Evolutionary conservation across 257 asterid genomes (phyloP).

Genomic region (Fraxinus cuspidata): DNA sequence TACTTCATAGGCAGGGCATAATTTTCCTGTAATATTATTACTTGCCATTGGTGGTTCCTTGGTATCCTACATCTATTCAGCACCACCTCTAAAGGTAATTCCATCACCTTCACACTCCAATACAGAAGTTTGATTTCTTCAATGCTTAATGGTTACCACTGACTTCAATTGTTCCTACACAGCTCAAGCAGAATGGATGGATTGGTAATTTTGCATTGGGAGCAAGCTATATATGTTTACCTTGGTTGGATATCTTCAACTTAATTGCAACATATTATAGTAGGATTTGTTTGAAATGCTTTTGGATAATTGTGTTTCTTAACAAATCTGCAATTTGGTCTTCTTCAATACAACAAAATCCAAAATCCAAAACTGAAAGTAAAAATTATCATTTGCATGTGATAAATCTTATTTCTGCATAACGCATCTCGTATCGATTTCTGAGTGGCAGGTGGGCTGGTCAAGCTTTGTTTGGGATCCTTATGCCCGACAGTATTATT

Average conservation of each 20-base stretch:
- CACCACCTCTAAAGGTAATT: constrained; percentile 91
- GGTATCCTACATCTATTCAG: constrained; percentile 93
- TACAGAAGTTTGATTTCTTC: neutral
- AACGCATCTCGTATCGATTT: constrained; percentile 22
- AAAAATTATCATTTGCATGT: neutral
- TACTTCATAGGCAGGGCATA: constrained; percentile 76
- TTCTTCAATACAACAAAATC: constrained; percentile 9
- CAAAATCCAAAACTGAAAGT: neutral
- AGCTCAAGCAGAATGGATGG: constrained; percentile 99
- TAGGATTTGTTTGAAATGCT: constrained; percentile 11
- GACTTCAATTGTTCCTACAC: constrained; percentile 28
- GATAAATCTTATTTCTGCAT: constrained; percentile 18
- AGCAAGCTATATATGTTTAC: constrained; percentile 93
- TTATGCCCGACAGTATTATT: constrained; percentile 75
- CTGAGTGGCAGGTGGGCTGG: constrained; percentile 90
- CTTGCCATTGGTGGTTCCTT: constrained; percentile 95
- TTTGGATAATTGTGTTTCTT: neutral
- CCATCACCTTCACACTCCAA: constrained; percentile 12
- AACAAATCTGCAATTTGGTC: neutral
- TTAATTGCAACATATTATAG: constrained; percentile 13
- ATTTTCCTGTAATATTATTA: constrained; percentile 73
- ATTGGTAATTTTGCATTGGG: constrained; percentile 94
- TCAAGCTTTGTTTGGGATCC: constrained; percentile 94
- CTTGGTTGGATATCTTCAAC: constrained; percentile 56
- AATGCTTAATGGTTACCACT: neutral